Evolutionary conservation across 495 filamentous ascomycete genomes (phyloP).

Genomic region (Lophiotrema nucula): DNA sequence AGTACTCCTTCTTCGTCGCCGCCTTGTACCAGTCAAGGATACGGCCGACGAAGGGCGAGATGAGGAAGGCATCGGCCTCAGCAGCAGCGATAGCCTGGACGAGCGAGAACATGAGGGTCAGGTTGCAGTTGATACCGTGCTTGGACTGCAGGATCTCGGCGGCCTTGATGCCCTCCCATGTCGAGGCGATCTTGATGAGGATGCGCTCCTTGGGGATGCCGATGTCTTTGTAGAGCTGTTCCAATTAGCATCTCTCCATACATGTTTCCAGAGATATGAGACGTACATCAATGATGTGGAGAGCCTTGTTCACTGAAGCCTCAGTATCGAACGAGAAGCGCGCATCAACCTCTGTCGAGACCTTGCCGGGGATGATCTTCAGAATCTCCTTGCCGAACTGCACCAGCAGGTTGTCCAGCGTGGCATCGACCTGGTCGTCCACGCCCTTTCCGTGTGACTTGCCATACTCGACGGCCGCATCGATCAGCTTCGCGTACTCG

Average conservation of each 20-base stretch:
- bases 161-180: conserved; percentile 97
- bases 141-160: conserved; percentile 90
- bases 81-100: conserved; percentile 94
- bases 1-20: conserved; percentile 87
- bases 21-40: conserved; percentile 99
- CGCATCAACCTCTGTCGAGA: conserved; percentile 98
- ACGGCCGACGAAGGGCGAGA: conserved; percentile 98
- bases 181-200: conserved; percentile 85
- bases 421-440: conserved; percentile 50
- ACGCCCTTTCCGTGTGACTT: conserved; percentile 66
- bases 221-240: conserved; percentile 83
- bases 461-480: conserved; percentile 79
- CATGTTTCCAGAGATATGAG: not conserved
- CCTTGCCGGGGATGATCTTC: conserved; percentile 93
- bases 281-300: conserved; percentile 93
- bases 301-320: conserved; percentile 89
- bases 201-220: conserved; percentile 92
- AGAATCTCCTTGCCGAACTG: conserved; percentile 98
- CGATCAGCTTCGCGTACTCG: conserved; percentile 91
- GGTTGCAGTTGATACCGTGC: conserved; percentile 94
- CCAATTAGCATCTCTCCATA: not conserved
- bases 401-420: conserved; percentile 81
- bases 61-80: conserved; percentile 96
- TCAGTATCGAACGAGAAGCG: conserved; percentile 93
- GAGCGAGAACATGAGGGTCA: conserved; percentile 98